Evolutionary conservation across 2,329 filamentous ascomycete genomes (phyloP).

Genomic region (Teratosphaeria zuluensis): DNA sequence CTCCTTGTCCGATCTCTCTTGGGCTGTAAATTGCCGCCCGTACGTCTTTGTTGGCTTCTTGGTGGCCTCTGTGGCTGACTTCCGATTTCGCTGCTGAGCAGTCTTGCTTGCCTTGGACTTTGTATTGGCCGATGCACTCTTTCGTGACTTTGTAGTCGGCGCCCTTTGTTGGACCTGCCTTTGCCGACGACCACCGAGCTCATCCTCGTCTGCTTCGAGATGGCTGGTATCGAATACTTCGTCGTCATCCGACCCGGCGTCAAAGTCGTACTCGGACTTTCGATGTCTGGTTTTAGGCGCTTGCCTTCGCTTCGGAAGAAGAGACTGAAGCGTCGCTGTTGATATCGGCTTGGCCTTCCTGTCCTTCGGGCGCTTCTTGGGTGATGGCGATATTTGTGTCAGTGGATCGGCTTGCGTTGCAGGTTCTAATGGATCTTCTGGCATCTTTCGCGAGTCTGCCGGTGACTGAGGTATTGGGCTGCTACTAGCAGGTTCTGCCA

Average conservation of each 20-base stretch:
- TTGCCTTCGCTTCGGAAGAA: conserved; percentile 34
- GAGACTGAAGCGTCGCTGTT: conserved; percentile 35
- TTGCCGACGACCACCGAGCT: conserved; percentile 21
- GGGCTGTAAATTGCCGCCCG: conserved; percentile 17
- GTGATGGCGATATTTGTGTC: conserved; percentile 3
- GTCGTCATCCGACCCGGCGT: conserved; percentile 26
- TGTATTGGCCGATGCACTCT: conserved; percentile 4
- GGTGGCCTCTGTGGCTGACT: conserved; percentile 5
- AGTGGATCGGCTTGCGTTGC: conserved; percentile 11
- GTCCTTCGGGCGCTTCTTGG: conserved; percentile 17
- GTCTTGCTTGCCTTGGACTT: conserved; percentile 6
- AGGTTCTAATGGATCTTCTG: not conserved
- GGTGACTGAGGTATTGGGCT: conserved; percentile 19
- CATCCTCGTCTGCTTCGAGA: conserved; percentile 32
- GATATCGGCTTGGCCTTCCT: conserved; percentile 23
- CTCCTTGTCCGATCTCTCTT: conserved; percentile 31
- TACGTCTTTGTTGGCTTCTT: conserved; percentile 17
- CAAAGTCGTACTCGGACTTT: conserved; percentile 32
- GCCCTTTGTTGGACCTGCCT: conserved; percentile 12
- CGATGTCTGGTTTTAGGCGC: conserved; percentile 11
- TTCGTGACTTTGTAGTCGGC: conserved; percentile 7
- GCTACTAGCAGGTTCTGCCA: conserved; percentile 36
- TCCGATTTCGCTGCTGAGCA: conserved; percentile 2
- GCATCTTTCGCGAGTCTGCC: not conserved
- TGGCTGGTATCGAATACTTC: conserved; percentile 14